Evolutionary conservation across 768 basidiomycete genomes (phyloP).

Genomic region (Boletus edulis): DNA sequence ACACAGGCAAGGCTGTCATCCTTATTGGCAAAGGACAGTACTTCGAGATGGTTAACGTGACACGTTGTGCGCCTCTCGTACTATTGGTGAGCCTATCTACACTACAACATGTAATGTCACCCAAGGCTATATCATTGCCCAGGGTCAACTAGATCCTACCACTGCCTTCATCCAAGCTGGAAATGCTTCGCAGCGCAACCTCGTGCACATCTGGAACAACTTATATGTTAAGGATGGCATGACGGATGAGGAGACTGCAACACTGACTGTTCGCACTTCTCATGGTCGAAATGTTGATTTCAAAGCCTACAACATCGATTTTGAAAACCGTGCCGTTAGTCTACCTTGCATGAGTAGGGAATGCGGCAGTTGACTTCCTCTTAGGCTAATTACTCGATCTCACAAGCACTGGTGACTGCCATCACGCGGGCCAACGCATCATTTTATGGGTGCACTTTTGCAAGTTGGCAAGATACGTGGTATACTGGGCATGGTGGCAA

Average conservation of each 20-base stretch:
- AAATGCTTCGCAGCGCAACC: constrained; percentile 42
- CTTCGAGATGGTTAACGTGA: constrained; percentile 57
- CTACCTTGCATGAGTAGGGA: background rate
- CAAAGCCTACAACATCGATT: constrained; percentile 64
- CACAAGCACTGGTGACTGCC: constrained; percentile 60
- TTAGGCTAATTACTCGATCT: constrained; percentile 53
- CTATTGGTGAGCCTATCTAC: constrained; percentile 42
- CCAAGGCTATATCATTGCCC: background rate
- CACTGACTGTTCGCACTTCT: constrained; percentile 54
- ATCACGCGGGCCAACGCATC: constrained; percentile 67
- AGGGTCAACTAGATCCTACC: constrained; percentile 51
- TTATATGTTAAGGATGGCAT: constrained; percentile 37
- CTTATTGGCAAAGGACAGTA: constrained; percentile 60
- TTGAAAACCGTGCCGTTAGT: constrained; percentile 63
- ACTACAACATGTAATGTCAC: background rate
- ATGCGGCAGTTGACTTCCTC: background rate
- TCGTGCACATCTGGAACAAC: constrained; percentile 55
- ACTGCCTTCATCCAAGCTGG: constrained; percentile 38
- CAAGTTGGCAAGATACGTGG: constrained; percentile 42
- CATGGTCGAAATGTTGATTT: constrained; percentile 55
- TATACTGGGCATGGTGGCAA: constrained; percentile 58
- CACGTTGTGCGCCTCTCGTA: constrained; percentile 51
- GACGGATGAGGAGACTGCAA: constrained; percentile 59
- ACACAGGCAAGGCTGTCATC: constrained; percentile 41
- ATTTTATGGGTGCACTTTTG: constrained; percentile 35